Percentiles rank a stretch among this genome's conserved stretches.
Evolutionary conservation across 768 basidiomycete genomes (phyloP).

Genomic region (Saitozyma sp.): DNA sequence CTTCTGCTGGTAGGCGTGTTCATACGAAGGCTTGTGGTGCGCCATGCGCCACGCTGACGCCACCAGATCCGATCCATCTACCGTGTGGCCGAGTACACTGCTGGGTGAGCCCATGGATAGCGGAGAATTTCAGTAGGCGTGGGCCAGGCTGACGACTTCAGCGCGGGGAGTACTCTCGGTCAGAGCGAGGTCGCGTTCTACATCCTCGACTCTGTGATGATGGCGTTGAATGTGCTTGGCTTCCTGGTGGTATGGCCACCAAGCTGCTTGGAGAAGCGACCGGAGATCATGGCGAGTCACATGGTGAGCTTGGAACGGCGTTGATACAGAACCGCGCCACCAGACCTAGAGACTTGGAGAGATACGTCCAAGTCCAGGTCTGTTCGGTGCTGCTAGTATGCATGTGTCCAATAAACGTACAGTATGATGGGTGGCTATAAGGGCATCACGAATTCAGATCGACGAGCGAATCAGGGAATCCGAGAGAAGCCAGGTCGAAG

Average conservation of each 20-base stretch:
- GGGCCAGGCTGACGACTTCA: slow-evolving; percentile 2
- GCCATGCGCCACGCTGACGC: background rate
- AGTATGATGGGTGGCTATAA: too few relatives aligned
- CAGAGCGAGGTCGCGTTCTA: slow-evolving; percentile 67
- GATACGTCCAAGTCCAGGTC: background rate
- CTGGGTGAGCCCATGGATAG: slow-evolving; percentile 56
- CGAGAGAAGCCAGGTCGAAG: too few relatives aligned
- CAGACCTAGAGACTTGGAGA: background rate
- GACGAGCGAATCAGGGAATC: too few relatives aligned
- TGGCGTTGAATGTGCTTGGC: slow-evolving; percentile 61
- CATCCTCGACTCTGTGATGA: slow-evolving; percentile 65
- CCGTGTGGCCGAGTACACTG: slow-evolving; percentile 61
- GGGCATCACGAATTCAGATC: too few relatives aligned
- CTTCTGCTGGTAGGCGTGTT: slow-evolving; percentile 2
- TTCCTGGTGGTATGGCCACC: slow-evolving; percentile 70
- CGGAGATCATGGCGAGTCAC: background rate
- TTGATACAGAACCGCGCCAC: background rate
- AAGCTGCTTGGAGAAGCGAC: slow-evolving; percentile 17
- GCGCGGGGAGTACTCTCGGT: slow-evolving; percentile 57
- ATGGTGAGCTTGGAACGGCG: background rate
- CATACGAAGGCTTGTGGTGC: too few relatives aligned
- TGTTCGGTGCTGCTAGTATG: background rate
- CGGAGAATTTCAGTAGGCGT: background rate
- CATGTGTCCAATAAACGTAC: background rate
- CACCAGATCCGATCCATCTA: slow-evolving; percentile 62